Conservation (phyloP, 192 early-diverging fungal species). For the Gryganskiella cystojenkinii region DNA sequence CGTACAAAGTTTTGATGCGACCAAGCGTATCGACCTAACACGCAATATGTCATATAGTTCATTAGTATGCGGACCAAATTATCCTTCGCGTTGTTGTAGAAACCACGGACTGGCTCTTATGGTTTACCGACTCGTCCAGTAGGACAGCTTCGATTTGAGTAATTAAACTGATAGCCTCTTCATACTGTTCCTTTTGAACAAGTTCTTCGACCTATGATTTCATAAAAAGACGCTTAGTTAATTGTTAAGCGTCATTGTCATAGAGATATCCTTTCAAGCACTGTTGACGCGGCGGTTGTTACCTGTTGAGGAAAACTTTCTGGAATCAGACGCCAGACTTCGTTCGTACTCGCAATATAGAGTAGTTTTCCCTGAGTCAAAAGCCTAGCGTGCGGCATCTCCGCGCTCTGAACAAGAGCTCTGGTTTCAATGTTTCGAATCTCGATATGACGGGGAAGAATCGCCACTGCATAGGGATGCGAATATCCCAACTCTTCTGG, state of each 20-base stretch:
- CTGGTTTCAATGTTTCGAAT: constrained; percentile 88
- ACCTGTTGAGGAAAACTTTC: constrained; percentile 66
- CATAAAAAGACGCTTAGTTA: constrained; percentile 9
- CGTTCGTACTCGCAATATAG: constrained; percentile 72
- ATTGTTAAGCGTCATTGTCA: not conserved
- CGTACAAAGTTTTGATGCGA: constrained; percentile 73
- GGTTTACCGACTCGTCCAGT: constrained; percentile 68
- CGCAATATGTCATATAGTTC: not conserved
- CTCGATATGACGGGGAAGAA: constrained; percentile 77
- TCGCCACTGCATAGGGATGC: constrained; percentile 78
- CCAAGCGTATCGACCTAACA: constrained; percentile 64
- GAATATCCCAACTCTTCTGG: constrained; percentile 74
- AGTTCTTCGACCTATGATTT: constrained; percentile 74
- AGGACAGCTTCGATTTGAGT: constrained; percentile 80
- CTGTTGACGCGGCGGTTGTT: too few species aligned
- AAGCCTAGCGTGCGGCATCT: constrained; percentile 71
- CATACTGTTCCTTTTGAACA: constrained; percentile 74
- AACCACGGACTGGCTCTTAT: not conserved
- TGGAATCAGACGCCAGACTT: constrained; percentile 80
- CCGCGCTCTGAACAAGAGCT: constrained; percentile 84
- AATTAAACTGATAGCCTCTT: constrained; percentile 80
- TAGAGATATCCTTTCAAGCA: not conserved
- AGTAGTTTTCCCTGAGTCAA: constrained; percentile 79
- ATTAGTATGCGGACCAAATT: not conserved
- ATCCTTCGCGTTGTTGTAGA: not conserved